Base-by-base conservation (phyloP, 2,329 filamentous ascomycete species). In the Sporothrix euskadiensis region DNA sequence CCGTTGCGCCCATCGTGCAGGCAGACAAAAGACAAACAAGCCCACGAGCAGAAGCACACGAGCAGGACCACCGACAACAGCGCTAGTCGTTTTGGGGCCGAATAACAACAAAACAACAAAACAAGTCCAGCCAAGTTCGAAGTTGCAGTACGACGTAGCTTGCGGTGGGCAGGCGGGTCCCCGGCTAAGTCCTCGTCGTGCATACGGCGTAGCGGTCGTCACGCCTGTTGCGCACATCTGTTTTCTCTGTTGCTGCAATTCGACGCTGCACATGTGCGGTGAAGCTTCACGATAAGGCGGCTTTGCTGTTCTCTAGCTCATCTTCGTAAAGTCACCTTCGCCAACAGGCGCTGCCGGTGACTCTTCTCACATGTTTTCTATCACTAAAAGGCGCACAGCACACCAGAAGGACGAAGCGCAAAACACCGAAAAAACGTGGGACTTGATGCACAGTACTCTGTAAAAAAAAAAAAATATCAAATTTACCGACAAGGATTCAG, bases 161-260 rank as follows among this genome's bases (percentile, higher is more conserved):
- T 14, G 47, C 59, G n/a, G 61, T 19, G 39, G 61, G 10, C 19
- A 10, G 57, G 52, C 32, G 57, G 57, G 32, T 39, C 32, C 41
- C 10, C 44, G 12, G 14, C 1, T 19, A 4, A 26, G 12, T 14
- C 14, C 44, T 19, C 39, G 10, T 12, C 9, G n/a, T 47, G 39
- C 22, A 30, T 47, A 30, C 39, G n/a, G 61, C 61, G 39, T 66
- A 47, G 61, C 61, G 22, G 61, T 66, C 12, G 22, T 66, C 39
- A 44, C 61, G 61, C 61, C 61, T 47, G 39, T 41, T 61, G 32
- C 57, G 32, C 1, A 47, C 61, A 26, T 35, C 10, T 26, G 7
- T 14, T 44, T 44, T 3, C 19, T 49, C 44, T 19, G 57, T 6
- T 56, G 22, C 56, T 63, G 69, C 54, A 71, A 71, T 71, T 10